Evolutionary conservation across 768 basidiomycete genomes (phyloP).

Genomic region (Suillus lakei): DNA sequence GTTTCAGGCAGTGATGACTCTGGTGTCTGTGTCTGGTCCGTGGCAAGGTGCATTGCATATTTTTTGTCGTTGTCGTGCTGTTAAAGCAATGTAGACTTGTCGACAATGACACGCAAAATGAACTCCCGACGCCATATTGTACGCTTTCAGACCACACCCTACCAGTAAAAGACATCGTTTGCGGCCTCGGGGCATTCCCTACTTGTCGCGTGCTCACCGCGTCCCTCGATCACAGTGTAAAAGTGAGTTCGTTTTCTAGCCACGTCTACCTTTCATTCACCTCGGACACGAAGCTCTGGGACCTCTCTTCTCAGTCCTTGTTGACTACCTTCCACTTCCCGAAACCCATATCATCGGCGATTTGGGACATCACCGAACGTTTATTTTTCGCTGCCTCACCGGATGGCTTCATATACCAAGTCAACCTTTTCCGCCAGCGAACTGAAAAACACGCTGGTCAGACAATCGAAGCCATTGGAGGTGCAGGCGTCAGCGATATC

Average conservation of each 20-base stretch:
- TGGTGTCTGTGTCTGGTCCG: conserved; percentile 85
- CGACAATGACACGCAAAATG: conserved; percentile 74
- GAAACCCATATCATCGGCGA: conserved; percentile 67
- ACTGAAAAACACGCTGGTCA: conserved; percentile 56
- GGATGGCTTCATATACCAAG: conserved; percentile 77
- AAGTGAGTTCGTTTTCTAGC: conserved; percentile 52
- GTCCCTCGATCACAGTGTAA: conserved; percentile 89
- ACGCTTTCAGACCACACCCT: conserved; percentile 91
- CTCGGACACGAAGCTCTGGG: conserved; percentile 68
- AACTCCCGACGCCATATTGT: conserved; percentile 77
- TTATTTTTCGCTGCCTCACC: conserved; percentile 85
- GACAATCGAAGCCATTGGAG: conserved; percentile 72
- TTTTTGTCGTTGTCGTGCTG: conserved; percentile 6
- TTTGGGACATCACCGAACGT: conserved; percentile 87
- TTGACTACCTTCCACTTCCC: conserved; percentile 91
- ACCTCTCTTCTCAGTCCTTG: conserved; percentile 71
- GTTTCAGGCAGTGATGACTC: conserved; percentile 93
- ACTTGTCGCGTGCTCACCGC: conserved; percentile 78
- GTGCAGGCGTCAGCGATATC: conserved; percentile 71
- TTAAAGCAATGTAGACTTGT: conserved; percentile 58
- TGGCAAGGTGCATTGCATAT: conserved; percentile 68
- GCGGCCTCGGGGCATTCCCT: conserved; percentile 82
- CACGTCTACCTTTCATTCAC: conserved; percentile 18
- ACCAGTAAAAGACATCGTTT: conserved; percentile 79
- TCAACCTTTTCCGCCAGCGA: conserved; percentile 74